Percentiles rank a stretch among this genome's conserved stretches.
Evolutionary conservation across 129 eudicot genomes (phyloP).

Genomic region (Flaveria robusta): DNA sequence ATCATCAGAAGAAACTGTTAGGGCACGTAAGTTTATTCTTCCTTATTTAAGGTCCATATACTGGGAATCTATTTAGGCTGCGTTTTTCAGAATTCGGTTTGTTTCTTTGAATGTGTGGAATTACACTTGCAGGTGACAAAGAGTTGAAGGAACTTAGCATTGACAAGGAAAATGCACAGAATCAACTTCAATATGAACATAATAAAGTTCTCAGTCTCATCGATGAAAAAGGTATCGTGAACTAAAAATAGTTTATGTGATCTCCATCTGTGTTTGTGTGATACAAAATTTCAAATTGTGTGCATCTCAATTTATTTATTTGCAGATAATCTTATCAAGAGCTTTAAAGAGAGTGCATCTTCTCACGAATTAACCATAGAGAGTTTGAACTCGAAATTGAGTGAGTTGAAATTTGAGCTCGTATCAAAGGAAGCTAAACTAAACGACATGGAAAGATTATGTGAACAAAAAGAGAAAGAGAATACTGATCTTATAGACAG

Average conservation of each 20-base stretch:
- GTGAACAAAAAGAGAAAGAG: slow-evolving; percentile 57
- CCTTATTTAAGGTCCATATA: slow-evolving; percentile 3
- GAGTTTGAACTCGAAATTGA: slow-evolving; percentile 54
- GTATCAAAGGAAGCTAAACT: slow-evolving; percentile 63
- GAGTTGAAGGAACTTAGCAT: slow-evolving; percentile 63
- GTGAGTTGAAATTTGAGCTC: slow-evolving; percentile 52
- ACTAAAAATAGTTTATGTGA: background rate
- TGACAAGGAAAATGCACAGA: slow-evolving; percentile 63
- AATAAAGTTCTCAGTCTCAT: slow-evolving; percentile 46
- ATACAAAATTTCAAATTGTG: slow-evolving; percentile 12
- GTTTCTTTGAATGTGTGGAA: slow-evolving; percentile 23
- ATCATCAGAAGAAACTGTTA: slow-evolving; percentile 66
- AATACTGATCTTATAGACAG: slow-evolving; percentile 51
- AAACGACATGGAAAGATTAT: slow-evolving; percentile 39
- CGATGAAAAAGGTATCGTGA: slow-evolving; percentile 64
- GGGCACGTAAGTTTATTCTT: slow-evolving; percentile 51
- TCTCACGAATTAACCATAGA: slow-evolving; percentile 47
- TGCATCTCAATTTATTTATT: slow-evolving; percentile 22
- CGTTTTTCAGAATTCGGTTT: slow-evolving; percentile 6
- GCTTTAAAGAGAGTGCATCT: slow-evolving; percentile 64
- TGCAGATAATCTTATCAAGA: slow-evolving; percentile 63
- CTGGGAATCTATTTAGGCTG: background rate
- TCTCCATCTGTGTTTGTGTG: slow-evolving; percentile 3
- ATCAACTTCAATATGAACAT: slow-evolving; percentile 50
- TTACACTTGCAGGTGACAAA: slow-evolving; percentile 63